Evolutionary conservation across 768 basidiomycete species (phyloP).

Genomic region (Auricularia sp.): DNA sequence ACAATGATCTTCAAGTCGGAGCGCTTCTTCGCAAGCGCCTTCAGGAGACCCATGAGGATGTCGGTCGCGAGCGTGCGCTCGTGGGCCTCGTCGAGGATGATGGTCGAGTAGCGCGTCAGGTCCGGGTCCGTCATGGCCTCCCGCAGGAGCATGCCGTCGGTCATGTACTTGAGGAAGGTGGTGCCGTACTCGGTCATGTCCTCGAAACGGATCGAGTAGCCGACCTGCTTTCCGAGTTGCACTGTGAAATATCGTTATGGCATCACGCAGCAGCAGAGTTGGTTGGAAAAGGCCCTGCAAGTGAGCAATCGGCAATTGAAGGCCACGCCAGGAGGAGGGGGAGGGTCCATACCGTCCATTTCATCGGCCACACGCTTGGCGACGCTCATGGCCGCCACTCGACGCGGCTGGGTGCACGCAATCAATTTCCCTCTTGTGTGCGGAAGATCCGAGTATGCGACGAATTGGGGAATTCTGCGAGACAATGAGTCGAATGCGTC

Average conservation of each 20-base stretch:
- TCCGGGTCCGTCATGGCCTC: slow-evolving; percentile 96
- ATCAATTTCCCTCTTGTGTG: slow-evolving; percentile 85
- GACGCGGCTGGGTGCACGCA: slow-evolving; percentile 92
- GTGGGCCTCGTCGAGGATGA: slow-evolving; percentile 98
- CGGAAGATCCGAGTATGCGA: slow-evolving; percentile 85
- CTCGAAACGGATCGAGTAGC: slow-evolving; percentile 97
- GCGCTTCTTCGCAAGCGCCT: slow-evolving; percentile 68
- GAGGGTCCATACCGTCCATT: slow-evolving; percentile 72
- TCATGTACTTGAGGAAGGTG: slow-evolving; percentile 99
- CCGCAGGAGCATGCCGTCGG: slow-evolving; percentile 97
- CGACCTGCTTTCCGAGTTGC: slow-evolving; percentile 86
- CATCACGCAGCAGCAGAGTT: background rate
- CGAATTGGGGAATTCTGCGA: slow-evolving; percentile 88
- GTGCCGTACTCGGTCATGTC: slow-evolving; percentile 85
- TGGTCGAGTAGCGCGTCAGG: slow-evolving; percentile 84
- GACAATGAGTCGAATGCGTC: background rate
- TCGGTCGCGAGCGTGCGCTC: slow-evolving; percentile 97
- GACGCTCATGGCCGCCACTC: slow-evolving; percentile 96
- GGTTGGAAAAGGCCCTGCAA: slow-evolving; percentile 4
- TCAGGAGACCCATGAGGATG: slow-evolving; percentile 95
- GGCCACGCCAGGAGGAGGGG: background rate
- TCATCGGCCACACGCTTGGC: slow-evolving; percentile 98
- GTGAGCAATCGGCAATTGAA: background rate
- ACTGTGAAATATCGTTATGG: slow-evolving; percentile 36
- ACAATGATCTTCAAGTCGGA: slow-evolving; percentile 91